Evolutionary conservation across 2,329 filamentous ascomycete species (phyloP).

Genomic region (Stemphylium vesicarium): DNA sequence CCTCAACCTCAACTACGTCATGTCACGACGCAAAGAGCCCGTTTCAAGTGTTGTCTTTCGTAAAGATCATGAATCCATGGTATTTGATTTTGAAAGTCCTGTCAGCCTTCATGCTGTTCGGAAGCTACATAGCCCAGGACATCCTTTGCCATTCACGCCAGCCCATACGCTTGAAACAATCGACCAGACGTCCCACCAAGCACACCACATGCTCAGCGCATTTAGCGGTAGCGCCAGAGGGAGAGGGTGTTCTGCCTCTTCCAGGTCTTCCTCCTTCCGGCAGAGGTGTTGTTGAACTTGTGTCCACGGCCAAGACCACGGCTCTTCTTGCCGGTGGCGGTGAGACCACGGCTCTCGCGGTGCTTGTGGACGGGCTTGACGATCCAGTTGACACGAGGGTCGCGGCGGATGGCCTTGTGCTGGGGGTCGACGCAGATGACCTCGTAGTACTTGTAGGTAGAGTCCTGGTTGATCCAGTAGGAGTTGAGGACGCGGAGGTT

Average conservation of each 20-base stretch:
- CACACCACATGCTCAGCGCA: constrained; percentile 38
- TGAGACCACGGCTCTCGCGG: constrained; percentile 96
- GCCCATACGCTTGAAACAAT: constrained; percentile 40
- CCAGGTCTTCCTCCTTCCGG: constrained; percentile 99
- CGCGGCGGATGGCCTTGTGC: constrained; percentile 99
- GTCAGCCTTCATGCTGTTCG: constrained; percentile 28
- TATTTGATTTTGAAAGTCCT: constrained; percentile 41
- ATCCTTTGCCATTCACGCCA: constrained; percentile 46
- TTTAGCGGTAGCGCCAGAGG: constrained; percentile 95
- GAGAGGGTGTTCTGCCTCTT: constrained; percentile 99
- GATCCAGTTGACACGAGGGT: constrained; percentile 99
- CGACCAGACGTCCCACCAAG: constrained; percentile 41
- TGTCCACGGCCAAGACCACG: constrained; percentile 99
- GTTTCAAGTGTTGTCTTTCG: constrained; percentile 10
- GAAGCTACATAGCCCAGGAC: constrained; percentile 43
- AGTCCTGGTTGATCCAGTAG: constrained; percentile 99
- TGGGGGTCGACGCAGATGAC: constrained; percentile 99
- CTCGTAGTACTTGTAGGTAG: constrained; percentile 99
- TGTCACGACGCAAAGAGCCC: neutral
- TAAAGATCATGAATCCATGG: constrained; percentile 42
- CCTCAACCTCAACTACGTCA: neutral
- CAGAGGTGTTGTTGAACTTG: constrained; percentile 97
- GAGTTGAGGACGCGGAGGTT: constrained; percentile 99
- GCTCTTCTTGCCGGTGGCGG: constrained; percentile 98
- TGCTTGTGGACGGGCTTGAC: constrained; percentile 99